phyloP scores from a whole-genome alignment of 176 grass and related monocot genomes.

The Ensete ventricosum region DNA sequence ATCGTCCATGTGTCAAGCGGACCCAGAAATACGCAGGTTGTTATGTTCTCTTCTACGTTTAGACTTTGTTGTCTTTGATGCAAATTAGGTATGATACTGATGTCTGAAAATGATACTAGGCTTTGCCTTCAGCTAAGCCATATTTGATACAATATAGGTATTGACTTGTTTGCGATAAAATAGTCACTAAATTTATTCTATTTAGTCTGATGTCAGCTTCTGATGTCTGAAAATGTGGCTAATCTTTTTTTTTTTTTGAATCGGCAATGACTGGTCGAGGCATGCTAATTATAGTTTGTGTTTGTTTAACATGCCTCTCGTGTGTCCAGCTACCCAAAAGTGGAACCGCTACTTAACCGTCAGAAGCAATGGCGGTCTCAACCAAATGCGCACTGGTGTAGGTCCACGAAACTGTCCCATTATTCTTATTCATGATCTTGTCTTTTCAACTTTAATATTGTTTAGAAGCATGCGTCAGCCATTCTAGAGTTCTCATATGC shows the following conservation, averaged over 20 bases:
- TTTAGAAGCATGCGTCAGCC: background rate
- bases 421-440: background rate
- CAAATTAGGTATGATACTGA: too few relatives aligned
- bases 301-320: constrained; percentile 16
- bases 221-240: too few relatives aligned
- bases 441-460: background rate
- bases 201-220: too few relatives aligned
- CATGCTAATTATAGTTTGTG: background rate
- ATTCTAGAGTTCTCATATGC: too few relatives aligned
- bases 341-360: constrained; percentile 62
- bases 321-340: constrained; percentile 37
- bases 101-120: background rate
- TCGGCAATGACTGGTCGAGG: background rate
- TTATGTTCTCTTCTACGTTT: constrained; percentile 13
- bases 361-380: constrained; percentile 92
- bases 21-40: constrained; percentile 72
- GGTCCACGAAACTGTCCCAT: constrained; percentile 10
- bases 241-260: background rate
- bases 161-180: too few relatives aligned
- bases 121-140: background rate
- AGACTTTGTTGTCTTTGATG: background rate
- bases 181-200: too few relatives aligned
- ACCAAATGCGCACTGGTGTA: constrained; percentile 99
- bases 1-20: constrained; percentile 55
- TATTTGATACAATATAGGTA: too few relatives aligned